These are phyloP conservation scores for Alloteropsis semialata DNA, from an alignment of 176 grass and related monocot species.

Conservation along the genomic window DNA sequence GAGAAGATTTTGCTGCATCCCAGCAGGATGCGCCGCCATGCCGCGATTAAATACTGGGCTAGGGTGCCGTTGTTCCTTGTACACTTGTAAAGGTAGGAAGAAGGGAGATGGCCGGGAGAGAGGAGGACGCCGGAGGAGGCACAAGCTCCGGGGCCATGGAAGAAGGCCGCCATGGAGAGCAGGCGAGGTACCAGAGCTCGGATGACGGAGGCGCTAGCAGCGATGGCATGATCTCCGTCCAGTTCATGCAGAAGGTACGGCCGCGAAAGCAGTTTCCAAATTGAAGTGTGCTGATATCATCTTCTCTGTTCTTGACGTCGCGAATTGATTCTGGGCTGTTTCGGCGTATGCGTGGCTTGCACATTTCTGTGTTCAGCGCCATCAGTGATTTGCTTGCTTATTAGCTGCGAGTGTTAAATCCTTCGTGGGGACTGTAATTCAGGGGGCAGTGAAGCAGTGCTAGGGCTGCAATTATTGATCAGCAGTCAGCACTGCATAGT, in stretches of 20 bases:
- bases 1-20: background rate
- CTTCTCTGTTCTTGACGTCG: background rate
- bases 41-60: background rate
- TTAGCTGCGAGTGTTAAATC: background rate
- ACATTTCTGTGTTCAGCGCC: background rate
- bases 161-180: conserved; percentile 22
- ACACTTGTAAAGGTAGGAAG: background rate
- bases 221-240: conserved; percentile 31
- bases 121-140: background rate
- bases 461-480: too few species aligned
- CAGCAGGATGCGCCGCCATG: background rate
- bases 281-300: background rate
- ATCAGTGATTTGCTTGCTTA: background rate
- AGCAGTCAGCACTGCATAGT: too few species aligned
- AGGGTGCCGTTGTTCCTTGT: too few species aligned
- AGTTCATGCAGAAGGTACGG: conserved; percentile 49
- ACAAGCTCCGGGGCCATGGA: conserved; percentile 23
- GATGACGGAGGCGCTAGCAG: background rate
- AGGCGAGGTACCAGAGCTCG: background rate
- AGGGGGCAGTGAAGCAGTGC: background rate
- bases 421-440: background rate
- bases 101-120: background rate
- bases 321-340: background rate
- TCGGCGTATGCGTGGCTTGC: too few species aligned
- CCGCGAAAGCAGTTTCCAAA: background rate